These are phyloP conservation scores for Emericellopsis terricola DNA, from an alignment of 495 filamentous ascomycete species.

Conservation along the genomic window DNA sequence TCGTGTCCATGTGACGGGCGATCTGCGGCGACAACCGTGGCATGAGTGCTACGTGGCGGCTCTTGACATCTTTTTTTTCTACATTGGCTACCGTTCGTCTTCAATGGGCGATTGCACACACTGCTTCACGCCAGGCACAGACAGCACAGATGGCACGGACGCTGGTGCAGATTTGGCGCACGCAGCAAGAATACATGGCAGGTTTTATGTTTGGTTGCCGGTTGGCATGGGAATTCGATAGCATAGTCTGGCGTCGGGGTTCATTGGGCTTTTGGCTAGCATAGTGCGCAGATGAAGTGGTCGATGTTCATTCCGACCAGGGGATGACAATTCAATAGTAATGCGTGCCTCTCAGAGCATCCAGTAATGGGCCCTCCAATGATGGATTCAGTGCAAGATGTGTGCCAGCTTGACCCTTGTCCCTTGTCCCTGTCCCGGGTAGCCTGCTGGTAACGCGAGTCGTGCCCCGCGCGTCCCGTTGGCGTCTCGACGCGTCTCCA, in stretches of 20 bases:
- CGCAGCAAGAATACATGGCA: not conserved
- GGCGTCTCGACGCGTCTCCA: conserved; percentile 3
- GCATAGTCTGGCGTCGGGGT: no score
- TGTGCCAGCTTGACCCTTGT: not conserved
- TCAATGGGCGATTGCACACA: not conserved
- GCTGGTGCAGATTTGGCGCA: not conserved
- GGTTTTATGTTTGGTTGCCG: no score
- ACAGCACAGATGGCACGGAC: not conserved
- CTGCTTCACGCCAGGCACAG: not conserved
- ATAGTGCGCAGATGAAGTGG: no score
- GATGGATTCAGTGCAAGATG: not conserved
- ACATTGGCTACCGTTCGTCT: not conserved
- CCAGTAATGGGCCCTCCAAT: no score
- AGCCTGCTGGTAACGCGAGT: not conserved
- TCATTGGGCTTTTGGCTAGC: no score
- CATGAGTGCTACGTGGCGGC: not conserved
- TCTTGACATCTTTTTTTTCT: conserved; percentile 1
- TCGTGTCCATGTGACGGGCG: conserved; percentile 15
- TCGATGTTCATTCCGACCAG: no score
- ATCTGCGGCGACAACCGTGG: not conserved
- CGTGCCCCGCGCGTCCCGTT: conserved; percentile 1
- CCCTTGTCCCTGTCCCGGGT: not conserved
- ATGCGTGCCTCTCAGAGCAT: no score
- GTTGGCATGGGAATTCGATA: no score
- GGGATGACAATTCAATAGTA: not conserved